Conservation (phyloP, 371 early-diverging fungal genomes). For the Apophysomyces ossiformis region DNA sequence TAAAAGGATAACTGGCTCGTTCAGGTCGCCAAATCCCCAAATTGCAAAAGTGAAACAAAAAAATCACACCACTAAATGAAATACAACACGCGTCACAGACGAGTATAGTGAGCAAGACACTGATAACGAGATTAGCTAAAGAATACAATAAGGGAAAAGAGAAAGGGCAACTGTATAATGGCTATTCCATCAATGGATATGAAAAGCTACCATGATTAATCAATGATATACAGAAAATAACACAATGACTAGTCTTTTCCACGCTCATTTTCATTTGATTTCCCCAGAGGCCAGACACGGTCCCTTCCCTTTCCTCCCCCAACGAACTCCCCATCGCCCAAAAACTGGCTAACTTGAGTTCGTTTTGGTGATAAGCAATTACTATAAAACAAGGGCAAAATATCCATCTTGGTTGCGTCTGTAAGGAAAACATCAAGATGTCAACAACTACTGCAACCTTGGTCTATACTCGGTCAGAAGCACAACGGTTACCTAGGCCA, state of each 20-base stretch:
- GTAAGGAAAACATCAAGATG: not conserved
- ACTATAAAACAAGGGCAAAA: no score
- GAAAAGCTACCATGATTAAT: no score
- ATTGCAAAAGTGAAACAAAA: not conserved
- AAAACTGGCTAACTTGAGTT: not conserved
- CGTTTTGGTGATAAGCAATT: not conserved
- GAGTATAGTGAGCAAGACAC: not conserved
- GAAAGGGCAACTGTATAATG: not conserved
- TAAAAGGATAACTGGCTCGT: no score
- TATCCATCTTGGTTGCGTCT: no score
- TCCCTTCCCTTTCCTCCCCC: not conserved
- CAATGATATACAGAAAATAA: not conserved
- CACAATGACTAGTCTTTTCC: not conserved
- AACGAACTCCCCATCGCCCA: constrained; percentile 4
- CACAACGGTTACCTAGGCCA: constrained; percentile 6
- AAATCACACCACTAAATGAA: constrained; percentile 3
- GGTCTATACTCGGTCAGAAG: constrained; percentile 14
- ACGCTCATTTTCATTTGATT: not conserved
- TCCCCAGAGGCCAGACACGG: not conserved
- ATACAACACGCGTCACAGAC: constrained; percentile 1
- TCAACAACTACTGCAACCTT: not conserved
- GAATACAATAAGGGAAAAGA: not conserved
- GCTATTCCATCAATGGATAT: no score
- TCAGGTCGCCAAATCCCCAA: no score
- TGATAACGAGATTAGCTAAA: not conserved